These are phyloP conservation scores for Saturnispora zaruensis DNA, from an alignment of 805 yeast species.

Conservation along the genomic window DNA sequence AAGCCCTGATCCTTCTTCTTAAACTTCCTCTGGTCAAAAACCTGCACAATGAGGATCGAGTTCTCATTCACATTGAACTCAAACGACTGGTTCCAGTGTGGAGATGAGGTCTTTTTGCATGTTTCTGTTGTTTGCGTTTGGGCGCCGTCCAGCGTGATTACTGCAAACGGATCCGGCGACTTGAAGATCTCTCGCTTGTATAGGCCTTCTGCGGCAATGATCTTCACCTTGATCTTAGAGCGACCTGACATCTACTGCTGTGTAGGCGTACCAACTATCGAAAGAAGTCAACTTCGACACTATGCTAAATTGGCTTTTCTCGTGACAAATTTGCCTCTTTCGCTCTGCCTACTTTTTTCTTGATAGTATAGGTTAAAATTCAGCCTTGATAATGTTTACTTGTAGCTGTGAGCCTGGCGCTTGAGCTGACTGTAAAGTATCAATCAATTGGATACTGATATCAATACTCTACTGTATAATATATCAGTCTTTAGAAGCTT, in stretches of 20 bases:
- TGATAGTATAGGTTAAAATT: not conserved
- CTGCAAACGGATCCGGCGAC: conserved; percentile 97
- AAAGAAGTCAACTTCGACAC: not conserved
- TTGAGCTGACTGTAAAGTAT: too few relatives aligned
- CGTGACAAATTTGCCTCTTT: conserved; percentile 1
- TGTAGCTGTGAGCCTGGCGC: too few relatives aligned
- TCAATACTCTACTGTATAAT: too few relatives aligned
- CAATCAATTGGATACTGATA: too few relatives aligned
- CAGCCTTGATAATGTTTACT: not conserved
- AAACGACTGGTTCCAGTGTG: conserved; percentile 95
- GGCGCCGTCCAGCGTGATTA: conserved; percentile 92
- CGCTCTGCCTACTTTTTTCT: not conserved
- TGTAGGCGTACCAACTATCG: not conserved
- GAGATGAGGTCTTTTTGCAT: conserved; percentile 87
- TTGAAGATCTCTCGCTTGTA: conserved; percentile 92
- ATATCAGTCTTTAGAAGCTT: too few relatives aligned
- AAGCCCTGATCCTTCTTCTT: conserved; percentile 98
- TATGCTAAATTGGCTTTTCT: not conserved
- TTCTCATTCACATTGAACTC: conserved; percentile 68
- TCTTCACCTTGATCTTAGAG: conserved; percentile 48
- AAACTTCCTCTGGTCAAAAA: conserved; percentile 94
- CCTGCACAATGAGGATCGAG: conserved; percentile 83
- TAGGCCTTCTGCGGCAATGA: conserved; percentile 93
- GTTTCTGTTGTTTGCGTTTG: conserved; percentile 94
- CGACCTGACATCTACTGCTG: conserved; percentile 9